A percentile compares a stretch with the other conserved stretches of the same genome.
These are phyloP conservation scores for Vanrija sp. DNA, from an alignment of 1,284 basidiomycete genomes.

Conservation along the genomic window DNA sequence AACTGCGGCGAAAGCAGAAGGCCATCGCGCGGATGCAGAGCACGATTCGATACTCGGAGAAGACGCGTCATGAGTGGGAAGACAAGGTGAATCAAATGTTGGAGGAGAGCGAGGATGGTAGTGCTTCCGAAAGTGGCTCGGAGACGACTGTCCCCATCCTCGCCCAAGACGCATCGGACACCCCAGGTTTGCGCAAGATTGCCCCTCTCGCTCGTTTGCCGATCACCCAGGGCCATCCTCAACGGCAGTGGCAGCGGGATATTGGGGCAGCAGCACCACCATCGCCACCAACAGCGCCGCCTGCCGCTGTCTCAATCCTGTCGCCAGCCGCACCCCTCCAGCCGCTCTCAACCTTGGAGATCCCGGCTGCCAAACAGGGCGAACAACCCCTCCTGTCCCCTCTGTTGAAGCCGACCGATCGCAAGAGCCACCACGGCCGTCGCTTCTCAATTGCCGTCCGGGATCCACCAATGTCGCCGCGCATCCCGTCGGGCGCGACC, in stretches of 20 bases:
- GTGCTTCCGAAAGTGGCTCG: slow-evolving; percentile 37
- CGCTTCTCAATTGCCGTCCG: slow-evolving; percentile 23
- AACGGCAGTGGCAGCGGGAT: slow-evolving; percentile 14
- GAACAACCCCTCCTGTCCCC: slow-evolving; percentile 10
- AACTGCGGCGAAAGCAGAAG: slow-evolving; percentile 90
- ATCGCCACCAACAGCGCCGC: not conserved
- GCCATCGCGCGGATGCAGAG: slow-evolving; percentile 96
- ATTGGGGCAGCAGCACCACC: too few relatives aligned
- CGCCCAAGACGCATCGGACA: not conserved
- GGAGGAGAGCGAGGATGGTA: slow-evolving; percentile 58
- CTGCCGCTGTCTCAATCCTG: not conserved
- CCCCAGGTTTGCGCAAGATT: slow-evolving; percentile 37
- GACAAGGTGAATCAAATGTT: slow-evolving; percentile 70
- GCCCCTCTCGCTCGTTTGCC: slow-evolving; percentile 42
- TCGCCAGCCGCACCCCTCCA: not conserved
- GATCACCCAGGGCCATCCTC: slow-evolving; percentile 43
- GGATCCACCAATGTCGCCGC: slow-evolving; percentile 73
- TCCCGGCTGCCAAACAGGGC: too few relatives aligned
- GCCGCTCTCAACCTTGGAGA: not conserved
- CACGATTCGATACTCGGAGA: slow-evolving; percentile 95
- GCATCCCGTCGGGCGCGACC: slow-evolving; percentile 62
- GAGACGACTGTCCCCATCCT: slow-evolving; percentile 10
- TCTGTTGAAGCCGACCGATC: slow-evolving; percentile 23
- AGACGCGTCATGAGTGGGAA: slow-evolving; percentile 96
- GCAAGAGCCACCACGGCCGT: slow-evolving; percentile 22